These are phyloP conservation scores for Thraustochytrium aureum DNA, from an alignment of 352 stramenopile species.

Conservation along the genomic window DNA sequence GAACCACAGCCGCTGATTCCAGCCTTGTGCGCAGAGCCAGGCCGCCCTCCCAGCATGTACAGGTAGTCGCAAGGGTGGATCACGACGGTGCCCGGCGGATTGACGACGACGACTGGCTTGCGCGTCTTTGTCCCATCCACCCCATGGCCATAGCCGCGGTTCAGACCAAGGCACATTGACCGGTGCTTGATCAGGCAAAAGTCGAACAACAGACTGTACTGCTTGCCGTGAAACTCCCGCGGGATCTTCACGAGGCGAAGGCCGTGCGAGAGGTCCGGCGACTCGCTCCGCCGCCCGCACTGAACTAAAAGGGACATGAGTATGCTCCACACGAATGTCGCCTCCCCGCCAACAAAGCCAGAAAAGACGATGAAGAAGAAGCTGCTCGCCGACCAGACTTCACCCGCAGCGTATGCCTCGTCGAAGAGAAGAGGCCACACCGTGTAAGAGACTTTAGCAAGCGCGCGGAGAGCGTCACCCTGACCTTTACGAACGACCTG, in stretches of 20 bases:
- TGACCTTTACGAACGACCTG: no score
- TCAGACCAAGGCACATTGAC: constrained; percentile 1
- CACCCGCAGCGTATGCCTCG: constrained; percentile 33
- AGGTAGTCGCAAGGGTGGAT: background rate
- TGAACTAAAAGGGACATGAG: no score
- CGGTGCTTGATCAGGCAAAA: background rate
- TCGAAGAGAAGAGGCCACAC: constrained; percentile 31
- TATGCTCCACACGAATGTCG: no score
- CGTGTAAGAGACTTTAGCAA: background rate
- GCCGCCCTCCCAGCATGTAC: no score
- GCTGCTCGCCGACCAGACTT: constrained; percentile 11
- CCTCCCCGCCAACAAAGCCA: constrained; percentile 7
- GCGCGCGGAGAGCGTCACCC: no score
- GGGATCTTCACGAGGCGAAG: constrained; percentile 3
- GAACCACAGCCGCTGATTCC: no score
- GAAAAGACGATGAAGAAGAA: constrained; percentile 30
- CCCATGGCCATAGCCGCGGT: constrained; percentile 17
- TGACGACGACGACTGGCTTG: constrained; percentile 16
- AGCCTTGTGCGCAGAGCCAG: no score
- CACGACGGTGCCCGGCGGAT: background rate
- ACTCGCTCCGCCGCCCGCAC: no score
- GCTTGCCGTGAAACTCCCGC: constrained; percentile 9
- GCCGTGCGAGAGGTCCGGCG: background rate
- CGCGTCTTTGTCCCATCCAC: background rate
- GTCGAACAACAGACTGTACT: background rate